These are phyloP conservation scores for Nannizziopsis barbatae DNA, from an alignment of 2,329 filamentous ascomycete species.

Conservation along the genomic window DNA sequence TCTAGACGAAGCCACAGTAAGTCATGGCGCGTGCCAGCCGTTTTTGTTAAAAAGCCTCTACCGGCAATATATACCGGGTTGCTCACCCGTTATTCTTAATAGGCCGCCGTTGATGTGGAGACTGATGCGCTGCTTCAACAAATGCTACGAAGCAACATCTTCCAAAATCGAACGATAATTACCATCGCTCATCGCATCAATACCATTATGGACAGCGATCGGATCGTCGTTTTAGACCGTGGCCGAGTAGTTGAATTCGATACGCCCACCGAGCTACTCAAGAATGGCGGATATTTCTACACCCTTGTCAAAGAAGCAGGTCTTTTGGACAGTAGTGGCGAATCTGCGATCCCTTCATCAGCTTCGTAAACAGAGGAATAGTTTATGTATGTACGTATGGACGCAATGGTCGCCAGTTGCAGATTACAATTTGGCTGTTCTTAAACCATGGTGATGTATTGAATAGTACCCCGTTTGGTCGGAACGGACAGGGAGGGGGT, in stretches of 20 bases:
- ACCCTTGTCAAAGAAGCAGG: constrained; percentile 86
- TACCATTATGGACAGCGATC: constrained; percentile 80
- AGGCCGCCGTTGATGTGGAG: constrained; percentile 59
- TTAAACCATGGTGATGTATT: too few relatives aligned
- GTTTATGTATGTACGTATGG: too few relatives aligned
- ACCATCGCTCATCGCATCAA: constrained; percentile 98
- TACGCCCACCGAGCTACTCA: constrained; percentile 65
- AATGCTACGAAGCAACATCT: constrained; percentile 54
- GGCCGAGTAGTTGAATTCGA: constrained; percentile 90
- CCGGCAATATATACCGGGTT: too few relatives aligned
- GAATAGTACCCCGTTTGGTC: too few relatives aligned
- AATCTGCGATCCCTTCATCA: constrained; percentile 12
- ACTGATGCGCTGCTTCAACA: constrained; percentile 55
- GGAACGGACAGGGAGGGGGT: too few relatives aligned
- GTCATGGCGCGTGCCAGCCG: constrained; percentile 1
- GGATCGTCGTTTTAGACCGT: constrained; percentile 85
- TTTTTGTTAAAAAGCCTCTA: not conserved
- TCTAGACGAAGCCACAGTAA: constrained; percentile 86
- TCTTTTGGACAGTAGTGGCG: constrained; percentile 45
- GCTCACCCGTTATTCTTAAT: too few relatives aligned
- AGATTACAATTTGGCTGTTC: too few relatives aligned
- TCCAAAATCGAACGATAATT: constrained; percentile 89
- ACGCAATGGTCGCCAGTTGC: too few relatives aligned
- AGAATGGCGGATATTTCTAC: constrained; percentile 69
- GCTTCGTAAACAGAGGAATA: constrained; percentile 1